A percentile compares a stretch with the other conserved stretches of the same genome.
Evolutionary conservation across 2,329 filamentous ascomycete species (phyloP).

Genomic region (Sporothrix curviconia): DNA sequence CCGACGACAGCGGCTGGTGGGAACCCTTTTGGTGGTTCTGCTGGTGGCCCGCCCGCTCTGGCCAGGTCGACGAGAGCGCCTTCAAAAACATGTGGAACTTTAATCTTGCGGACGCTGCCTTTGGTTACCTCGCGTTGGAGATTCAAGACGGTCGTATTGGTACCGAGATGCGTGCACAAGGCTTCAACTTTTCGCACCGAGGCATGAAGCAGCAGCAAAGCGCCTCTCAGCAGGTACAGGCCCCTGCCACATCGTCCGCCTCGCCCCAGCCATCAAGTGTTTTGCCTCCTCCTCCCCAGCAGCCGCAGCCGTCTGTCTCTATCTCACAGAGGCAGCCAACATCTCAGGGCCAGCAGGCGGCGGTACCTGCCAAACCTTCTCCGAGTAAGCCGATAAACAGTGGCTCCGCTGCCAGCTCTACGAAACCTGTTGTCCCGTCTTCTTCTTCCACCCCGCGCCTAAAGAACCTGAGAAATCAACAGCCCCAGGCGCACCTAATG

Average conservation of each 20-base stretch:
- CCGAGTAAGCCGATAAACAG: slow-evolving; percentile 35
- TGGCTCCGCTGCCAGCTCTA: slow-evolving; percentile 24
- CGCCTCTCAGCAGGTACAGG: slow-evolving; percentile 28
- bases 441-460: slow-evolving; percentile 38
- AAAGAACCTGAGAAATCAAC: slow-evolving; percentile 54
- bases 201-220: slow-evolving; percentile 66
- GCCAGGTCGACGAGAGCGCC: slow-evolving; percentile 93
- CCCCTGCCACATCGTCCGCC: slow-evolving; percentile 30
- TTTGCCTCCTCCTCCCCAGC: slow-evolving; percentile 19
- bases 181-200: slow-evolving; percentile 97
- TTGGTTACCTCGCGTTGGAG: slow-evolving; percentile 91
- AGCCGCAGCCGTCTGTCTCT: slow-evolving; percentile 11
- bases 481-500: slow-evolving; percentile 42
- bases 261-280: slow-evolving; percentile 22
- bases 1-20: slow-evolving; percentile 88
- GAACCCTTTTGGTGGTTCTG: slow-evolving; percentile 89
- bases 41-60: slow-evolving; percentile 61
- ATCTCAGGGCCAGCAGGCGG: slow-evolving; percentile 30
- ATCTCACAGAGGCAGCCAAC: slow-evolving; percentile 31
- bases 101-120: slow-evolving; percentile 93
- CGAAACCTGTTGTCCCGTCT: slow-evolving; percentile 42
- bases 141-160: slow-evolving; percentile 93
- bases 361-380: background rate
- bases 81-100: slow-evolving; percentile 99
- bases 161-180: slow-evolving; percentile 96